These are phyloP conservation scores for Monosporascus sp. DNA, from an alignment of 2,329 filamentous ascomycete species.

Conservation along the genomic window DNA sequence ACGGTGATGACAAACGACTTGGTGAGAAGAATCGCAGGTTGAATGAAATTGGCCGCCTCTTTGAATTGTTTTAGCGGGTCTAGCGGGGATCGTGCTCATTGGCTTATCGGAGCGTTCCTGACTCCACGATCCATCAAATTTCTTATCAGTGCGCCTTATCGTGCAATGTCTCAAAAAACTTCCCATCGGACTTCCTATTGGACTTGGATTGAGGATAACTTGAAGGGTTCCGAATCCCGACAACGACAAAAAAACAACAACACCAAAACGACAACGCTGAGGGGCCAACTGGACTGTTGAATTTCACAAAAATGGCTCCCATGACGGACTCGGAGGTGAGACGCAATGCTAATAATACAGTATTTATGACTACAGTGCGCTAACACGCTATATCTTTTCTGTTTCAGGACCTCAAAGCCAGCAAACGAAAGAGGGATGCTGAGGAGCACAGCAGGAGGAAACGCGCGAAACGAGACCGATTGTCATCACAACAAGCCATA, in stretches of 20 bases:
- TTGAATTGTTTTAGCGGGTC: neutral
- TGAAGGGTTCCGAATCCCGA: too few species aligned
- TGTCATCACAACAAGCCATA: slow-evolving; percentile 7
- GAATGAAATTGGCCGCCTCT: neutral
- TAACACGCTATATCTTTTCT: slow-evolving; percentile 1
- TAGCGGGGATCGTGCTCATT: neutral
- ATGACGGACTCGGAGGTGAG: slow-evolving; percentile 19
- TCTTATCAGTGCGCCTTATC: slow-evolving; percentile 23
- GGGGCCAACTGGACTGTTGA: too few species aligned
- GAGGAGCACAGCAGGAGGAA: slow-evolving; percentile 35
- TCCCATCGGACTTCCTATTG: slow-evolving; percentile 9
- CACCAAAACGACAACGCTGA: too few species aligned
- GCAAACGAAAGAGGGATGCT: slow-evolving; percentile 43
- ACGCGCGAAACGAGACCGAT: slow-evolving; percentile 32
- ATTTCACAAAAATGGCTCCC: slow-evolving; percentile 17
- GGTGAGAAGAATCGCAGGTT: neutral
- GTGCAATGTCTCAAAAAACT: slow-evolving; percentile 15
- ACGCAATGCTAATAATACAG: slow-evolving; percentile 4
- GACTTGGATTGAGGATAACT: slow-evolving; percentile 8
- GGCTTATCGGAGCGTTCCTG: too few species aligned
- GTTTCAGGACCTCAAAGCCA: slow-evolving; percentile 30
- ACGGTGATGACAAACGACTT: slow-evolving; percentile 6
- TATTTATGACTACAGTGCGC: too few species aligned
- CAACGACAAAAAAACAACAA: too few species aligned
- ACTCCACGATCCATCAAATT: slow-evolving; percentile 4